Base-by-base conservation (phyloP, 208 protist species). In the Acanthamoeba culbertsoni region DNA sequence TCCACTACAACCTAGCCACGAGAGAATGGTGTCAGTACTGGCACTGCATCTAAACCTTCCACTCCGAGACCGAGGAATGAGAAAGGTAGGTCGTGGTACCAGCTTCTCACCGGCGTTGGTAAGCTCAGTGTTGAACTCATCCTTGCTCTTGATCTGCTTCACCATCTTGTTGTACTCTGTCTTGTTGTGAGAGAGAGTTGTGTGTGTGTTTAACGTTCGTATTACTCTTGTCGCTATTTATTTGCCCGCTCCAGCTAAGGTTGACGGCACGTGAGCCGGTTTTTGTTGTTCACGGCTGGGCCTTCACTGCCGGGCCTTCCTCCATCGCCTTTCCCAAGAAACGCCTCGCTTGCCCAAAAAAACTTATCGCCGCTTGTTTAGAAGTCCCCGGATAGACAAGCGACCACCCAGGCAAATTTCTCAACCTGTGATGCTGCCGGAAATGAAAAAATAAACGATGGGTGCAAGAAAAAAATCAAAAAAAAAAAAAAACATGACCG, bases 1-100 rank as follows among this genome's bases (percentile, higher is more conserved):
- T 96, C 93, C 8, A 94, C 94, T 57, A 96, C 90, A 20, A 96
- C 94, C 57, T 94, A 31, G n/a, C n/a, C 14, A 48, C 0, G 6
- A 23, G 8, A 75, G 35, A 31, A 26, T 43, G 26, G 77, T 57
- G n/a, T n/a, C n/a, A n/a, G n/a, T n/a, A n/a, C n/a, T n/a, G n/a
- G n/a, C n/a, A n/a, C n/a, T n/a, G n/a, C n/a, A n/a, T n/a, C n/a
- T n/a, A n/a, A n/a, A n/a, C n/a, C n/a, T n/a, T n/a, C n/a, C n/a
- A n/a, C n/a, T n/a, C n/a, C n/a, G n/a, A n/a, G n/a, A n/a, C n/a
- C n/a, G n/a, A 33, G 31, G 12, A 46, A 26, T 28, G n/a, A 73
- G 4, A 48, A 14, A 48, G 55, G n/a, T 8, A 18, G 4, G 33
- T 23, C 5, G 20, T 20, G 68, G n/a, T 88, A 93, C 91, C 73